Evolutionary conservation across 2,329 filamentous ascomycete genomes (phyloP).

Genomic region (Fusarium transvaalense): DNA sequence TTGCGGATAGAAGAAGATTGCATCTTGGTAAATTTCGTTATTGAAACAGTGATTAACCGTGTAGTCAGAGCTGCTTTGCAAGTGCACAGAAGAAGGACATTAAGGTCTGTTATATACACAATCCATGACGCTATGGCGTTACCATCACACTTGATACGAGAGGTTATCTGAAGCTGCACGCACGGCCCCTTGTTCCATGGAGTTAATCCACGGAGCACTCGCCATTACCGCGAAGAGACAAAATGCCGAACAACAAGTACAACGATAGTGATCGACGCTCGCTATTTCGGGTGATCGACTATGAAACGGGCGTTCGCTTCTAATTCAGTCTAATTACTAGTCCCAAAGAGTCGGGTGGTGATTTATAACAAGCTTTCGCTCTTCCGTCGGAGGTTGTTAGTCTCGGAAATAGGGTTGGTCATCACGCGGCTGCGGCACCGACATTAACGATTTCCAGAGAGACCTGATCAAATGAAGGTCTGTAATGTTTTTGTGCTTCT

Average conservation of each 20-base stretch:
- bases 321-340: neutral
- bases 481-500: neutral
- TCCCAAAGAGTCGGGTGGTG: neutral
- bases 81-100: neutral
- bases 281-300: neutral
- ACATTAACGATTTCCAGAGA: neutral
- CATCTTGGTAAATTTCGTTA: neutral
- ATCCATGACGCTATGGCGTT: constrained; percentile 4
- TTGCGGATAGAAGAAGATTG: neutral
- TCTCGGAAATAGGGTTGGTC: neutral
- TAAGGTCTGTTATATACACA: neutral
- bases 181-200: neutral
- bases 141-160: neutral
- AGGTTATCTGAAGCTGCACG: neutral
- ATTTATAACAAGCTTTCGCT: constrained; percentile 1
- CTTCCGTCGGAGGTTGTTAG: neutral
- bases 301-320: neutral
- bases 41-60: neutral
- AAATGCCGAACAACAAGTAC: neutral
- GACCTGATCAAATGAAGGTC: accelerated
- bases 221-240: neutral
- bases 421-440: neutral
- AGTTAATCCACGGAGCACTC: neutral
- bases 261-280: neutral
- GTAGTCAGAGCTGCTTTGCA: accelerated